Evolutionary conservation across 73 alveolate genomes (phyloP).

Genomic region (Paramecium sexaurelia): DNA sequence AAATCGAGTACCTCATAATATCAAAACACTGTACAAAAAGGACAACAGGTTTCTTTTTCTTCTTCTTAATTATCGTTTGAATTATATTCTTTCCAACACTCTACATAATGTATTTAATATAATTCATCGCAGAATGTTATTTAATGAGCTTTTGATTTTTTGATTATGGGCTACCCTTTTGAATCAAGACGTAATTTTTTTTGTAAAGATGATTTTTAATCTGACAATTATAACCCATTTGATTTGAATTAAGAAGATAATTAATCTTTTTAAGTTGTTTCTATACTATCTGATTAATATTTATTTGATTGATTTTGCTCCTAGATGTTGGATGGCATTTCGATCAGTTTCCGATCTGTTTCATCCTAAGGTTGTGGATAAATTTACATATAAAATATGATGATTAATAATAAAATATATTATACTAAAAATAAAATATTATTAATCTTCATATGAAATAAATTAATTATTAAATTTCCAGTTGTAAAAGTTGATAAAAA

Average conservation of each 20-base stretch:
- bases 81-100: neutral
- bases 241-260: neutral
- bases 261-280: conserved; percentile 11
- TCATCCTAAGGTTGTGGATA: conserved; percentile 48
- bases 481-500: neutral
- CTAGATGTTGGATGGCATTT: neutral
- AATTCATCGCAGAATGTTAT: neutral
- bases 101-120: neutral
- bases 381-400: neutral
- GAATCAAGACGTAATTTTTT: neutral
- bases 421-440: neutral
- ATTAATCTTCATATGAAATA: neutral
- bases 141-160: neutral
- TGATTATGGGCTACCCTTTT: neutral
- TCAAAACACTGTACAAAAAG: conserved; percentile 11
- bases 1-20: neutral
- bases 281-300: neutral
- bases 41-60: conserved; percentile 2
- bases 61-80: neutral
- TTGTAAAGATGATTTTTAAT: neutral
- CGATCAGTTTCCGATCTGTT: neutral
- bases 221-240: neutral
- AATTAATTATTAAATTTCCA: neutral
- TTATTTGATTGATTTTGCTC: neutral
- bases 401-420: neutral